These are phyloP conservation scores for Dichotomopilus funicola DNA, from an alignment of 2,329 filamentous ascomycete genomes.

Conservation along the genomic window DNA sequence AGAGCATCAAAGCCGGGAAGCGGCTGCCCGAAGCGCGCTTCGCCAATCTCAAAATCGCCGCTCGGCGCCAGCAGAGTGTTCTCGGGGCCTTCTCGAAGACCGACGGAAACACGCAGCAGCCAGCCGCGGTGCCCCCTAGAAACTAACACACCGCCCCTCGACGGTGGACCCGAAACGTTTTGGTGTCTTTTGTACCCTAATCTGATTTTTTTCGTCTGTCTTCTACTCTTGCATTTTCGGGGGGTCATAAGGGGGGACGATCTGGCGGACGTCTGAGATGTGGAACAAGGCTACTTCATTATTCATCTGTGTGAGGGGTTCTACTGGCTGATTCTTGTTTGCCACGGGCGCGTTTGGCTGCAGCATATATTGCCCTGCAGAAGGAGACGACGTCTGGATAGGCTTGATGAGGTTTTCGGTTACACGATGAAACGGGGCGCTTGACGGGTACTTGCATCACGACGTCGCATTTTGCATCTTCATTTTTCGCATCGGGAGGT, in stretches of 20 bases:
- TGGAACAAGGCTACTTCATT: conserved; percentile 8
- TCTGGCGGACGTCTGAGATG: not conserved
- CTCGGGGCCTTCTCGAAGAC: conserved; percentile 35
- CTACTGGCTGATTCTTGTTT: conserved; percentile 8
- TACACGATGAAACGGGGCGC: conserved; percentile 7
- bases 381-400: conserved; percentile 11
- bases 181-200: not conserved
- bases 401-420: conserved; percentile 6
- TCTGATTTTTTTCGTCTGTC: not conserved
- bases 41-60: conserved; percentile 53
- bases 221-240: not conserved
- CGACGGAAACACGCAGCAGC: conserved; percentile 18
- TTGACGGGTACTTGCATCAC: conserved; percentile 12
- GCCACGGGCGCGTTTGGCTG: conserved; percentile 16
- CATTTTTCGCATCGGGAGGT: conserved; percentile 7
- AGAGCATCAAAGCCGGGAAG: conserved; percentile 70
- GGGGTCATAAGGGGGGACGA: not conserved
- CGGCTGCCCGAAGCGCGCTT: conserved; percentile 71
- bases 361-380: conserved; percentile 20
- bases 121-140: conserved; percentile 4
- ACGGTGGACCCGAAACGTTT: not conserved
- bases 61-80: conserved; percentile 59
- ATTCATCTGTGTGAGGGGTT: not conserved
- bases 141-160: conserved; percentile 10
- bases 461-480: conserved; percentile 10